A percentile compares a stretch with the other conserved stretches of the same genome.
These are phyloP conservation scores for Apiospora saccharicola DNA, from an alignment of 2,329 filamentous ascomycete species.

Conservation along the genomic window DNA sequence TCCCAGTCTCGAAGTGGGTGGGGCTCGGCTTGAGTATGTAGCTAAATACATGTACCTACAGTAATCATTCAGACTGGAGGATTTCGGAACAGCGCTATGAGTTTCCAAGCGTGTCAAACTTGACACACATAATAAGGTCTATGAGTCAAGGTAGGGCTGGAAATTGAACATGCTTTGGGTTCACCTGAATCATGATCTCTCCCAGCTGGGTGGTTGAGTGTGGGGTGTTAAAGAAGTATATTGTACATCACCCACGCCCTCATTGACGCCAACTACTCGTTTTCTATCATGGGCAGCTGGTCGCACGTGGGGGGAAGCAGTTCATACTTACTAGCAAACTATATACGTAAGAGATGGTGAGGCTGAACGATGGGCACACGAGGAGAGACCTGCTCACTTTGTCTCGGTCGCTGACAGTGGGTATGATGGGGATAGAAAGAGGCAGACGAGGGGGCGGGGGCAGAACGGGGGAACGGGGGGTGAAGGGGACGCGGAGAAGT, in stretches of 20 bases:
- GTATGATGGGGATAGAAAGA: background rate
- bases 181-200: constrained; percentile 11
- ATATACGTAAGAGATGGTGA: constrained; percentile 9
- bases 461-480: too few species aligned
- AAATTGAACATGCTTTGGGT: background rate
- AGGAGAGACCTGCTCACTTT: background rate
- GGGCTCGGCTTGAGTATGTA: background rate
- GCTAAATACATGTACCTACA: too few species aligned
- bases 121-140: constrained; percentile 7
- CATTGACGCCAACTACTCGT: background rate
- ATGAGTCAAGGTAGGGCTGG: constrained; percentile 4
- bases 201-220: constrained; percentile 14
- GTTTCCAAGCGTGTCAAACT: constrained; percentile 9
- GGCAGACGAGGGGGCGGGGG: background rate
- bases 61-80: background rate
- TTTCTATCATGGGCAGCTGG: background rate
- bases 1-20: background rate
- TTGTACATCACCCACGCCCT: background rate
- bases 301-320: background rate
- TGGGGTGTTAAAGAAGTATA: constrained; percentile 4
- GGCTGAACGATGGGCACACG: constrained; percentile 7
- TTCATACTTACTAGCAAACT: background rate
- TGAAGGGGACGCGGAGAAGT: background rate
- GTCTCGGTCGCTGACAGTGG: constrained; percentile 16
- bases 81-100: constrained; percentile 14